Evolutionary conservation across 306 rosid genomes (phyloP).

Genomic region (Dalbergia cultrata): DNA sequence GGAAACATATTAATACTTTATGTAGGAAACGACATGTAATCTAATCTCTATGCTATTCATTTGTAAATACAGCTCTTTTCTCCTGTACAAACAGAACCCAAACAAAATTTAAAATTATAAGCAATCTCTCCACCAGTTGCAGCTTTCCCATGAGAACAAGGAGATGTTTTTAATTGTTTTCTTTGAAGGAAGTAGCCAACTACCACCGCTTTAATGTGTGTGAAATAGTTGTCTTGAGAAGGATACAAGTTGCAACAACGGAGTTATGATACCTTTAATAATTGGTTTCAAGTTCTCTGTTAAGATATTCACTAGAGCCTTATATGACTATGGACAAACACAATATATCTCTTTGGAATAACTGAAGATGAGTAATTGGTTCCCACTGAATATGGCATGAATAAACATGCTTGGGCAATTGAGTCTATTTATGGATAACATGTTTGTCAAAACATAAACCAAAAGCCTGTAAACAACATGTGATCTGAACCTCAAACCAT

Average conservation of each 20-base stretch:
- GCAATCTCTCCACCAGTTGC: background rate
- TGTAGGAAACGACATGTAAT: conserved; percentile 6
- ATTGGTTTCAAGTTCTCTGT: conserved; percentile 41
- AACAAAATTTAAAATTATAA: background rate
- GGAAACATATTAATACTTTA: background rate
- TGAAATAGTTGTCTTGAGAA: conserved; percentile 37
- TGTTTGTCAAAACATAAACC: conserved; percentile 24
- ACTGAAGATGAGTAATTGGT: conserved; percentile 8
- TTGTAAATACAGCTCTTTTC: background rate
- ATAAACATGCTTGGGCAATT: background rate
- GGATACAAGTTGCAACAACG: conserved; percentile 48
- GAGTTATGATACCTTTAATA: conserved; percentile 53
- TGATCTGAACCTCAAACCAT: background rate
- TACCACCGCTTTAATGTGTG: conserved; percentile 6
- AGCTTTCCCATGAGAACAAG: background rate
- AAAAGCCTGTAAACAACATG: background rate
- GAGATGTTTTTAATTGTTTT: background rate
- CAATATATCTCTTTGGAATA: conserved; percentile 11
- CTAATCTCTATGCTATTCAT: background rate
- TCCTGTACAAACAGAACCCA: background rate
- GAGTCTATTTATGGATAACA: conserved; percentile 24
- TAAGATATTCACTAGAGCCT: background rate
- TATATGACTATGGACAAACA: background rate
- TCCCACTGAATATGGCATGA: background rate
- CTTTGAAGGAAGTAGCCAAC: conserved; percentile 37